These are phyloP conservation scores for Barnettozyma populi DNA, from an alignment of 805 yeast genomes.

Conservation along the genomic window DNA sequence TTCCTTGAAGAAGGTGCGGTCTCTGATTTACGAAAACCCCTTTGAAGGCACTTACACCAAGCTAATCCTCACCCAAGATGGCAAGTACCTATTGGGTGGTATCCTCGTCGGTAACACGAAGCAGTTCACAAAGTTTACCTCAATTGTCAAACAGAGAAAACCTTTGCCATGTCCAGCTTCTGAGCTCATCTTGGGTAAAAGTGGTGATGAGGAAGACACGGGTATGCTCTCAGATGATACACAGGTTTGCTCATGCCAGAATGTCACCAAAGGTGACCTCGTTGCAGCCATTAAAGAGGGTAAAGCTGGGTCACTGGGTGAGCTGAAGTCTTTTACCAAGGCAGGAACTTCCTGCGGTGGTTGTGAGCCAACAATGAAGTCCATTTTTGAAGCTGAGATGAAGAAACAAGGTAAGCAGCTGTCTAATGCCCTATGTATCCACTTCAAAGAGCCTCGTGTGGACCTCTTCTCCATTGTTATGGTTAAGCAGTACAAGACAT, in stretches of 20 bases:
- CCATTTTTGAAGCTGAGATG: conserved; percentile 32
- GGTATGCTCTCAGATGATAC: conserved; percentile 30
- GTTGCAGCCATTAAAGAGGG: conserved; percentile 28
- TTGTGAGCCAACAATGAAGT: conserved; percentile 33
- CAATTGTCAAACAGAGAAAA: conserved; percentile 26
- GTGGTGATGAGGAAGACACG: conserved; percentile 27
- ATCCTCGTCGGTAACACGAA: conserved; percentile 31
- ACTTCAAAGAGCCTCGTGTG: conserved; percentile 31
- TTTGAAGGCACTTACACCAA: conserved; percentile 31
- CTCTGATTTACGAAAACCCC: conserved; percentile 30
- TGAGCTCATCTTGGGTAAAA: conserved; percentile 26
- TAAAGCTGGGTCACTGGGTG: conserved; percentile 26
- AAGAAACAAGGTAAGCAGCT: conserved; percentile 30
- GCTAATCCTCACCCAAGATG: conserved; percentile 30
- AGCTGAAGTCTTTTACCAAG: conserved; percentile 30
- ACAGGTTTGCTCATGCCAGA: conserved; percentile 34
- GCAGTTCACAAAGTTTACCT: conserved; percentile 29
- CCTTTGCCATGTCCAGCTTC: conserved; percentile 28
- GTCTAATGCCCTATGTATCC: conserved; percentile 29
- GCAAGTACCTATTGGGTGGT: conserved; percentile 33
- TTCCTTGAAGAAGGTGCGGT: conserved; percentile 19
- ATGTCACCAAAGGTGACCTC: conserved; percentile 29
- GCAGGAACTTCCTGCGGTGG: conserved; percentile 38
- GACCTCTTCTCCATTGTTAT: conserved; percentile 31
- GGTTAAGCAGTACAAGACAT: conserved; percentile 28